Percentiles rank a stretch among this genome's conserved stretches.
Conservation (phyloP, 768 basidiomycete genomes). For the Suillus tomentosus region DNA sequence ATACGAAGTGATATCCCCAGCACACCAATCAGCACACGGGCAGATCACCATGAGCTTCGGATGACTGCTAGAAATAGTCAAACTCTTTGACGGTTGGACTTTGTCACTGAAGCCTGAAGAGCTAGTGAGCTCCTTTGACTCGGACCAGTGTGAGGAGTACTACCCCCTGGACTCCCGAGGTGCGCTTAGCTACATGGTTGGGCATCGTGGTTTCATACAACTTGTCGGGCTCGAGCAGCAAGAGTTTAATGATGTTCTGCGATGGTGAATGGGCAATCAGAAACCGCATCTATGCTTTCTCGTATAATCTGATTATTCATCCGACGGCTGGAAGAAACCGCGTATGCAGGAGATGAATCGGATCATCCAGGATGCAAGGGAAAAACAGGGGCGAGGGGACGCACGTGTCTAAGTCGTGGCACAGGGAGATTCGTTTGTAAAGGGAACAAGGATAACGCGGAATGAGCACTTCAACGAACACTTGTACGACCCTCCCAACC, state of each 20-base stretch:
- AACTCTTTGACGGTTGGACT: too few species aligned
- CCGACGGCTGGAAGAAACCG: background rate
- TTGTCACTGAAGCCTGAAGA: too few species aligned
- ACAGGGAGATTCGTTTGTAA: background rate
- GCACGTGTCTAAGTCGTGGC: background rate
- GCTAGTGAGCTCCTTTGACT: too few species aligned
- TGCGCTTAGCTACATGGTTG: too few species aligned
- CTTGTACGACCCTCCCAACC: background rate
- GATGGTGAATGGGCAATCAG: background rate
- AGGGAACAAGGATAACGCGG: background rate
- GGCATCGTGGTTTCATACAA: too few species aligned
- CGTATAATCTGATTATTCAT: background rate
- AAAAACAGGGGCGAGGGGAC: background rate
- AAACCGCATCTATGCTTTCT: background rate
- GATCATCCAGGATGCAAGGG: background rate
- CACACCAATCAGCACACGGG: too few species aligned
- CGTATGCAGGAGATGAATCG: background rate
- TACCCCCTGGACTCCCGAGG: too few species aligned
- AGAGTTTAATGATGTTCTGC: background rate
- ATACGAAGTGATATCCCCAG: too few species aligned
- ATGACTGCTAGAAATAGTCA: too few species aligned
- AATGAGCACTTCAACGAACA: background rate
- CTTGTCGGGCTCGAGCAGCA: background rate
- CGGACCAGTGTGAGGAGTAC: too few species aligned
- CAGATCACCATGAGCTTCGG: too few species aligned